These are phyloP conservation scores for Elsinoe perseae DNA, from an alignment of 2,329 filamentous ascomycete genomes.

Conservation along the genomic window DNA sequence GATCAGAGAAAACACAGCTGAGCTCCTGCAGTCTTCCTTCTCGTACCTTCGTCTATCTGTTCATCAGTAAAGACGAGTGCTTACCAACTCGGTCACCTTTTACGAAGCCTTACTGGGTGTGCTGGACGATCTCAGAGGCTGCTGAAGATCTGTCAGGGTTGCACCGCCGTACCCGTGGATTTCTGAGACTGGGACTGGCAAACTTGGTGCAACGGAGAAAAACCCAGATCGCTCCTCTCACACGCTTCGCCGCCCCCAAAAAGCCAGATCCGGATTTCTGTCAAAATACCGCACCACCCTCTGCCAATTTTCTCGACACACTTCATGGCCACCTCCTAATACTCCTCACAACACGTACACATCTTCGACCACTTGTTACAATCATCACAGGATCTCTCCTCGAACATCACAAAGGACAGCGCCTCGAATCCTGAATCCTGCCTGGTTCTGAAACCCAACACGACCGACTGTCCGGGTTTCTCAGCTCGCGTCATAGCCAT, in stretches of 20 bases:
- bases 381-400: not conserved
- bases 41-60: not conserved
- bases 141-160: constrained; percentile 3
- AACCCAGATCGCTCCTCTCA: not conserved
- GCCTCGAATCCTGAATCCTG: constrained; percentile 2
- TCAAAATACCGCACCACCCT: constrained; percentile 13
- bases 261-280: not conserved
- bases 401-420: constrained; percentile 6
- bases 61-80: not conserved
- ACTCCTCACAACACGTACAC: not conserved
- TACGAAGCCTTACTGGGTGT: not conserved
- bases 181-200: not conserved
- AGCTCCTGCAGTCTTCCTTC: not conserved
- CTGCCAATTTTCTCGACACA: not conserved
- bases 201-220: not conserved
- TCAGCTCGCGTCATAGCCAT: constrained; percentile 15
- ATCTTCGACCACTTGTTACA: not conserved
- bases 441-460: constrained; percentile 4
- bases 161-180: constrained; percentile 1
- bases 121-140: not conserved
- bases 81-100: not conserved
- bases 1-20: not conserved
- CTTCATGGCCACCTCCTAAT: not conserved
- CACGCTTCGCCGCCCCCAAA: not conserved
- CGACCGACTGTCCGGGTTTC: constrained; percentile 3